Conservation (phyloP, 345 rosid species). For the Lumnitzera littorea region DNA sequence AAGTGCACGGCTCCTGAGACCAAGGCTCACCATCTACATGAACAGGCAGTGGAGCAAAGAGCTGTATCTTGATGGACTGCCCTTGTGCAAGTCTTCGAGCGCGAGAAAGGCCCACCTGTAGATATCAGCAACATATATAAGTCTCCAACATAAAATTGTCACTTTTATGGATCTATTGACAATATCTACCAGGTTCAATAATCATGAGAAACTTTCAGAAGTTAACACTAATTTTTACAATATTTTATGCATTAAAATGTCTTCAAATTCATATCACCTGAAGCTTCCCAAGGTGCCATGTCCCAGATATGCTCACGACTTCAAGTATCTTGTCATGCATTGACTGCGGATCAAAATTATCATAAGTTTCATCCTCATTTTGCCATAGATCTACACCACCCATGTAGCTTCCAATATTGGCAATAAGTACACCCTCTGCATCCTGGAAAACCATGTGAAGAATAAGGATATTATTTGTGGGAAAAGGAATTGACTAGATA, state of each 20-base stretch:
- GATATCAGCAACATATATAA: background rate
- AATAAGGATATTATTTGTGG: constrained; percentile 7
- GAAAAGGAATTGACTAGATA: background rate
- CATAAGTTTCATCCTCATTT: constrained; percentile 75
- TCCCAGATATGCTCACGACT: constrained; percentile 85
- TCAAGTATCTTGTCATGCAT: constrained; percentile 87
- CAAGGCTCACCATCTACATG: constrained; percentile 98
- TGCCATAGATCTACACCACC: constrained; percentile 96
- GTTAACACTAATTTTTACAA: background rate
- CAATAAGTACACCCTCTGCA: constrained; percentile 84
- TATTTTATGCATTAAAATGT: background rate
- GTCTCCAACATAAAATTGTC: no score
- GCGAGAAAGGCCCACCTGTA: constrained; percentile 87
- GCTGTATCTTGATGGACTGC: constrained; percentile 74
- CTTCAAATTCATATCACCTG: constrained; percentile 43
- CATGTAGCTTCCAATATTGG: constrained; percentile 95
- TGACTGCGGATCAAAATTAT: constrained; percentile 73
- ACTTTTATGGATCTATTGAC: no score
- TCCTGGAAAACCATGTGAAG: constrained; percentile 40
- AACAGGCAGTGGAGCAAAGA: constrained; percentile 72
- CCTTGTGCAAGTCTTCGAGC: constrained; percentile 99
- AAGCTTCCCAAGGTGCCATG: constrained; percentile 95
- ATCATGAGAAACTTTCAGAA: background rate
- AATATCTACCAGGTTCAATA: no score
- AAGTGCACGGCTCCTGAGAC: constrained; percentile 77